A percentile compares a stretch with the other conserved stretches of the same genome.
Conservation (phyloP, 805 yeast genomes). For the Starmerella stigmatis region DNA sequence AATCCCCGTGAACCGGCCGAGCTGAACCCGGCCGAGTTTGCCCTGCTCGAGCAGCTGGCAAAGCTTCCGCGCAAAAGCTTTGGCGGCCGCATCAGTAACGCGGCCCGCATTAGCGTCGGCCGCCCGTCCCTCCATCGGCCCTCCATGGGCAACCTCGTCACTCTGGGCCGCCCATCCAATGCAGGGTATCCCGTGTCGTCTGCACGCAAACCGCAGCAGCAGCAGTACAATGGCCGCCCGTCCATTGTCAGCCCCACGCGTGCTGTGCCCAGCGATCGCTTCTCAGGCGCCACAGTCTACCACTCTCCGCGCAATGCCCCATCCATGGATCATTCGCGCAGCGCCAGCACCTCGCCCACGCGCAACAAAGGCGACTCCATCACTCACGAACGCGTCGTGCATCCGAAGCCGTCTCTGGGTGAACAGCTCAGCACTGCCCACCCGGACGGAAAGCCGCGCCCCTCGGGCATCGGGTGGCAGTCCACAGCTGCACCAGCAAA, state of each 20-base stretch:
- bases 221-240: constrained; percentile 13
- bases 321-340: no score
- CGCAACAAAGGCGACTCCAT: no score
- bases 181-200: no score
- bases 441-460: constrained; percentile 6
- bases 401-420: no score
- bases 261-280: not conserved
- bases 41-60: constrained; percentile 22
- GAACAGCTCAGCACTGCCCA: not conserved
- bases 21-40: constrained; percentile 15
- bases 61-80: constrained; percentile 22
- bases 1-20: constrained; percentile 11
- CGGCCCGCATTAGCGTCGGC: constrained; percentile 9
- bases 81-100: constrained; percentile 20
- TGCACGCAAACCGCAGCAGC: no score
- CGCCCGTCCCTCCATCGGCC: constrained; percentile 13
- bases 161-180: constrained; percentile 10
- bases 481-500: constrained; percentile 41
- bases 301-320: no score
- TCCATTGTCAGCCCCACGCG: constrained; percentile 12
- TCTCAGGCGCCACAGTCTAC: no score
- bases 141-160: constrained; percentile 11
- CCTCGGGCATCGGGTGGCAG: constrained; percentile 32
- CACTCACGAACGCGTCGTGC: no score
- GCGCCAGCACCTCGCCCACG: no score